Conservation (phyloP, 192 early-diverging fungal genomes). For the Entomortierella lignicola region DNA sequence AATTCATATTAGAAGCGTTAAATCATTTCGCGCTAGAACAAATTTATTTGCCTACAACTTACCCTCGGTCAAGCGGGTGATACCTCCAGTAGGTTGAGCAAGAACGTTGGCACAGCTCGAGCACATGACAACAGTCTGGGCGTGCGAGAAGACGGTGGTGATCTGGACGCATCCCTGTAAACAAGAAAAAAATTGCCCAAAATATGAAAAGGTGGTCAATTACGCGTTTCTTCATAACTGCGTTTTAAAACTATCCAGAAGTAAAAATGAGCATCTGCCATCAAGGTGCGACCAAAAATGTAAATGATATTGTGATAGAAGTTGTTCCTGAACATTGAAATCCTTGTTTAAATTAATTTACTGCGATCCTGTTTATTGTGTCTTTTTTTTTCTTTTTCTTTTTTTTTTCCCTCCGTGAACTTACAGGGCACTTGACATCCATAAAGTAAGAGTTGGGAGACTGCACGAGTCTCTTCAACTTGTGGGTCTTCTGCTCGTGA, state of each 20-base stretch:
- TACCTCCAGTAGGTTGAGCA: slow-evolving; percentile 99
- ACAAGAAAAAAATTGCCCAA: neutral
- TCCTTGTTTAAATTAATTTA: too few species aligned
- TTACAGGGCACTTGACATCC: slow-evolving; percentile 93
- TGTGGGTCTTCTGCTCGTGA: slow-evolving; percentile 88
- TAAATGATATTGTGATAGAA: neutral
- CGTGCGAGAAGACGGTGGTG: slow-evolving; percentile 99
- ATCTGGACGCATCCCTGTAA: slow-evolving; percentile 90
- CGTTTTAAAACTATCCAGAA: too few species aligned
- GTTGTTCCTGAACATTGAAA: neutral
- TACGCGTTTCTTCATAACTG: neutral
- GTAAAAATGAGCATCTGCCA: too few species aligned
- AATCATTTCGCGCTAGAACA: neutral
- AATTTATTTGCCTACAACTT: slow-evolving; percentile 13
- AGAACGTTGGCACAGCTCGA: slow-evolving; percentile 95
- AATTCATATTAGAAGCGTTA: neutral
- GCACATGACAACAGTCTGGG: slow-evolving; percentile 98
- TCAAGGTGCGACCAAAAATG: too few species aligned
- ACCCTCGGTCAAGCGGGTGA: slow-evolving; percentile 97
- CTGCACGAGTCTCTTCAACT: slow-evolving; percentile 97
- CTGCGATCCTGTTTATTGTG: neutral
- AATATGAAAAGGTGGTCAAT: neutral
- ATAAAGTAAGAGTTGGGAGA: slow-evolving; percentile 98
- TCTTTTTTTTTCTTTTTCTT: neutral
- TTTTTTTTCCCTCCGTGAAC: neutral